phyloP scores from a whole-genome alignment of 1,284 basidiomycete genomes.

The Spongispora temasekensis region DNA sequence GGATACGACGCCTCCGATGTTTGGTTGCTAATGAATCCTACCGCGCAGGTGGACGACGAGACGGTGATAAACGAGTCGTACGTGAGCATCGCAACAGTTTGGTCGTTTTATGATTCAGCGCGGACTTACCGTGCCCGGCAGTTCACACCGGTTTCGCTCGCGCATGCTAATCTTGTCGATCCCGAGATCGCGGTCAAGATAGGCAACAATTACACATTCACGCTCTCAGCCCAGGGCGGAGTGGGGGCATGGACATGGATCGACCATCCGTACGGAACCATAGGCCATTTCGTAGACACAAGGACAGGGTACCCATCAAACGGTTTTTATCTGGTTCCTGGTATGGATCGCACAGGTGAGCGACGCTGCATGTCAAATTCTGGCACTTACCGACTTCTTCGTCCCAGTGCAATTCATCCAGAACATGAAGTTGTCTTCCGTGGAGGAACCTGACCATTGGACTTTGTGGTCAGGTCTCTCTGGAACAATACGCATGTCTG shows the following conservation, averaged over 20 bases:
- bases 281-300: constrained; percentile 54
- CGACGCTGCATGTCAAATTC: background rate
- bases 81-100: constrained; percentile 43
- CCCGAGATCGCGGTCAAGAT: constrained; percentile 45
- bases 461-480: constrained; percentile 55
- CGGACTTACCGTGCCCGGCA: constrained; percentile 30
- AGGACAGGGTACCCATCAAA: constrained; percentile 45
- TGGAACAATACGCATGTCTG: constrained; percentile 56
- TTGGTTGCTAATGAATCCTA: constrained; percentile 53
- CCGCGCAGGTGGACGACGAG: constrained; percentile 44
- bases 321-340: constrained; percentile 54
- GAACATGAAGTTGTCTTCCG: constrained; percentile 41
- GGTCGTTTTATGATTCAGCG: no score
- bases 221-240: constrained; percentile 52
- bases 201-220: constrained; percentile 45
- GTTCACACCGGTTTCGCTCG: constrained; percentile 56
- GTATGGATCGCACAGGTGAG: constrained; percentile 50
- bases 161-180: constrained; percentile 46
- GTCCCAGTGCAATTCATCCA: constrained; percentile 46
- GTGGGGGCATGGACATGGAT: constrained; percentile 62
- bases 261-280: constrained; percentile 54
- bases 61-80: constrained; percentile 55
- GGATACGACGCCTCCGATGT: constrained; percentile 45
- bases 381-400: background rate
- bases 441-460: constrained; percentile 39